Base-by-base conservation (phyloP, 2,329 filamentous ascomycete species). In the Aspergillus sp. region DNA sequence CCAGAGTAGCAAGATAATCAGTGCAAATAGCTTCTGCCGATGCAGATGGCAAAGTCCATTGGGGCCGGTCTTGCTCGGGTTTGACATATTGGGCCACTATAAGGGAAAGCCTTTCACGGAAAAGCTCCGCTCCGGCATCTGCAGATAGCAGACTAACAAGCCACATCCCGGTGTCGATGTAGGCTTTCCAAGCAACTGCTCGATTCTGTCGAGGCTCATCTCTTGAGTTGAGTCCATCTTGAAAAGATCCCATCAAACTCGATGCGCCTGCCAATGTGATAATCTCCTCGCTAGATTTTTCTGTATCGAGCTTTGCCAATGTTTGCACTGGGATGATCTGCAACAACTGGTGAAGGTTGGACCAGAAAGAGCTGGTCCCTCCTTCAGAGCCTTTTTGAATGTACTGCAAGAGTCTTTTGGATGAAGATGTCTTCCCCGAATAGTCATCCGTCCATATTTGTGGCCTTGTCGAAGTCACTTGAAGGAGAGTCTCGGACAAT, bases 381-480 rank as follows among this genome's bases (percentile, higher is more conserved):
- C 85, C 83, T 64, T 97, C 89, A 0, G 93, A 96, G 2, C 94
- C 93, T 62, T 86, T 89, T 56, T 88, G 86, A 5, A 97, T 76
- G 60, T 95, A 94, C 7, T 84, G 77, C 46, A 83, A 81, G 3
- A 99, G 71, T 19, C 87, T 74, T 54, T 77, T 82, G 55, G 72
- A 79, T 53, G 70, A 81, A 6, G 79, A 66, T 25, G 80, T 81
- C 66, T 85, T 86, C 44, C 78, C 80, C 23, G 72, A 77, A 67
- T 86, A 86, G 49, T 83, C 76, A 4, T 78, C 77, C 1, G 85
- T 87, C 94, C 94, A 99, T 9, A 92, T 77, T 14, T 84, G 79
- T 1, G 90, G 86, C 45, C 86, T 80, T 11, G 69, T 68, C 25
- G 76, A 73, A 0, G 91, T 93, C 49, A 97, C 72, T 10, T 78